A percentile compares a stretch with the other conserved stretches of the same genome.
These are phyloP conservation scores for Mycosphaerella sp. DNA, from an alignment of 2,329 filamentous ascomycete species.

Conservation along the genomic window DNA sequence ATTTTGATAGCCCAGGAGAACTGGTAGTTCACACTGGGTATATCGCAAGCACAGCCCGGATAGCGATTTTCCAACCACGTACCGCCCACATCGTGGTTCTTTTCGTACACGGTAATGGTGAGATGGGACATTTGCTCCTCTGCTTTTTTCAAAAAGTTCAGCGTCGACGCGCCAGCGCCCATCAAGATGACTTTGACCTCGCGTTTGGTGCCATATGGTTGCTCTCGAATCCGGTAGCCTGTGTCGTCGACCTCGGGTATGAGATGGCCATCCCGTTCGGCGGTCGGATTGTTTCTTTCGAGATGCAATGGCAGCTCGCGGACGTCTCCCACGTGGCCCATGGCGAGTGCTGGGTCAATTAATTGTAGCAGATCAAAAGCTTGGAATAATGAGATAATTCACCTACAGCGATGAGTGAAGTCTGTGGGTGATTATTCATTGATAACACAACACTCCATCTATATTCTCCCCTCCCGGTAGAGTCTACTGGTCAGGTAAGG, in stretches of 20 bases:
- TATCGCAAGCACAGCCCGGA: slow-evolving; percentile 42
- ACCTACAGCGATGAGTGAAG: too few species aligned
- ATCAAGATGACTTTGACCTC: slow-evolving; percentile 38
- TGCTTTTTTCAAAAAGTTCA: slow-evolving; percentile 41
- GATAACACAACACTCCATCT: too few species aligned
- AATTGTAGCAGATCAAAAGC: not conserved
- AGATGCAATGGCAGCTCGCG: not conserved
- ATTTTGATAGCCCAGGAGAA: slow-evolving; percentile 47
- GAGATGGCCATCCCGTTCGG: slow-evolving; percentile 30
- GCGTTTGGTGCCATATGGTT: slow-evolving; percentile 40
- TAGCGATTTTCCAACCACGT: slow-evolving; percentile 35
- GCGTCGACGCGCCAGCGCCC: slow-evolving; percentile 39
- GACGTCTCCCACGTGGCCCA: slow-evolving; percentile 4
- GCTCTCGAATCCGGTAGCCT: slow-evolving; percentile 40
- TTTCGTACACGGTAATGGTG: slow-evolving; percentile 36
- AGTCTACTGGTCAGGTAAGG: too few species aligned
- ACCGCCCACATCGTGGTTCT: slow-evolving; percentile 34
- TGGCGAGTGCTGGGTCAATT: not conserved
- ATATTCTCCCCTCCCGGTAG: too few species aligned
- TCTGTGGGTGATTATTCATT: too few species aligned
- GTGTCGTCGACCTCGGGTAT: slow-evolving; percentile 35
- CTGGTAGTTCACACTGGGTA: slow-evolving; percentile 45
- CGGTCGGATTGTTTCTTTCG: slow-evolving; percentile 18
- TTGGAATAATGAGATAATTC: not conserved
- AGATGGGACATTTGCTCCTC: slow-evolving; percentile 39